Base-by-base conservation (phyloP, 2,329 filamentous ascomycete genomes). In the Trichophyton mentagrophytes region DNA sequence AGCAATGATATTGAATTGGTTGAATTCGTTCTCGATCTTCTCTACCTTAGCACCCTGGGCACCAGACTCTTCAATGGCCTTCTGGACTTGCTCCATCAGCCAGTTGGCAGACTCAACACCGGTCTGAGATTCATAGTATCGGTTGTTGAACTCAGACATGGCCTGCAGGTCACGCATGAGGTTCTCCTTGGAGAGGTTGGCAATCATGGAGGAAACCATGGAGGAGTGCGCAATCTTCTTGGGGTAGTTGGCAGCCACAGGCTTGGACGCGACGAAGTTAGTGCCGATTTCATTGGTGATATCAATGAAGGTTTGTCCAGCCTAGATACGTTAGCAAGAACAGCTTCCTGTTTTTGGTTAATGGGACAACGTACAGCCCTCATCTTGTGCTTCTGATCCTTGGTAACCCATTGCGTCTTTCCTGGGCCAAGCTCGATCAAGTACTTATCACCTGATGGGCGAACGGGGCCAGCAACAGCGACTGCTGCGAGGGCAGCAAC, bases 361-460 rank as follows among this genome's bases (percentile, higher is more conserved):
- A 2, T 33, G 13, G 13, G 13, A 27, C 15, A 15, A 6, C 9
- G 56, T 17, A 59, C 36, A 38, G 22, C 8, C 69, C 88, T 86
- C 65, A 97, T 77, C 73, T 86, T 85, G 90, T 92, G 96, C 76
- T 97, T 99, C 77, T 96, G 85, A 40, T 96, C 89, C 69, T 97
- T 92, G 0, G 89, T 95, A 36, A 96, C 86, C 88, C 89, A 93
- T 79, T 82, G 79, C 25, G 86, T 91, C 71, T 92, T 81, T 61
- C 88, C 90, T 2, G 90, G 90, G 17, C 83, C 82, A 30, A 93
- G 80, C 77, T 97, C 91, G 64, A 99, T 85, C 56, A 95, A 80
- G 73, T 82, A 93, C 67, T 79, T 79, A 8, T 63, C 61, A 20
- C 46, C 46, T 11, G 17, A 13, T 22, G 46, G 46, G 13, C 33